These are phyloP conservation scores for Lyophyllum semitale DNA, from an alignment of 768 basidiomycete genomes.

Conservation along the genomic window DNA sequence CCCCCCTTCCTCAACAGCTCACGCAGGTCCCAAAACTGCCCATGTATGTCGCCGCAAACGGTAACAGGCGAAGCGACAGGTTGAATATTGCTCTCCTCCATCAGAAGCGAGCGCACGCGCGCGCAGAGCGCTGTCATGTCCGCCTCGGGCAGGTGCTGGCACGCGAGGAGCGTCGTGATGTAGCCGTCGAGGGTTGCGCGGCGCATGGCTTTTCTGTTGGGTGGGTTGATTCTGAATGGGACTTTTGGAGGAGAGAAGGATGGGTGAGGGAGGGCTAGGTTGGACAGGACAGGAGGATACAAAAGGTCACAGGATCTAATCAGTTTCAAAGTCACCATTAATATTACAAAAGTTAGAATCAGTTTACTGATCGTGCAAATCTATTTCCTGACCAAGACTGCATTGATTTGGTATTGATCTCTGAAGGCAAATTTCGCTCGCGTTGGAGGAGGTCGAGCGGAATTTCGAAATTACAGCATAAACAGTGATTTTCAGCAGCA, in stretches of 20 bases:
- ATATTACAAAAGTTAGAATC: neutral
- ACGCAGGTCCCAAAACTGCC: constrained; percentile 96
- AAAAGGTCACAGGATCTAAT: neutral
- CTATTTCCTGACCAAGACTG: neutral
- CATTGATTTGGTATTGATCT: neutral
- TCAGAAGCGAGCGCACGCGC: constrained; percentile 82
- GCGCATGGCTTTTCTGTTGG: constrained; percentile 22
- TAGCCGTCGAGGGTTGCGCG: constrained; percentile 66
- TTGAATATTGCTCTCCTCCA: constrained; percentile 98
- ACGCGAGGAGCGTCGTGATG: constrained; percentile 85
- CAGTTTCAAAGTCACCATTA: neutral
- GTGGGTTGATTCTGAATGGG: neutral
- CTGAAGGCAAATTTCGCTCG: too few relatives aligned
- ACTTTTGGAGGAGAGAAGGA: neutral
- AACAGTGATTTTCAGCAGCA: too few relatives aligned
- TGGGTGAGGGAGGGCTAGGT: neutral
- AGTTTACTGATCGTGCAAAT: neutral
- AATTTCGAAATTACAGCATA: too few relatives aligned
- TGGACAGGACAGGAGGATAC: neutral
- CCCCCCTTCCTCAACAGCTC: constrained; percentile 89
- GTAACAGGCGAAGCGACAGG: constrained; percentile 95
- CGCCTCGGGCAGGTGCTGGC: constrained; percentile 84
- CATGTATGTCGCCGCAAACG: constrained; percentile 95
- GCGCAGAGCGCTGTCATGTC: constrained; percentile 95
- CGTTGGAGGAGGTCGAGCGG: too few relatives aligned